Percentiles rank a stretch among this genome's conserved stretches.
Evolutionary conservation across 495 filamentous ascomycete species (phyloP).

Genomic region (Cercophora newfieldiana): DNA sequence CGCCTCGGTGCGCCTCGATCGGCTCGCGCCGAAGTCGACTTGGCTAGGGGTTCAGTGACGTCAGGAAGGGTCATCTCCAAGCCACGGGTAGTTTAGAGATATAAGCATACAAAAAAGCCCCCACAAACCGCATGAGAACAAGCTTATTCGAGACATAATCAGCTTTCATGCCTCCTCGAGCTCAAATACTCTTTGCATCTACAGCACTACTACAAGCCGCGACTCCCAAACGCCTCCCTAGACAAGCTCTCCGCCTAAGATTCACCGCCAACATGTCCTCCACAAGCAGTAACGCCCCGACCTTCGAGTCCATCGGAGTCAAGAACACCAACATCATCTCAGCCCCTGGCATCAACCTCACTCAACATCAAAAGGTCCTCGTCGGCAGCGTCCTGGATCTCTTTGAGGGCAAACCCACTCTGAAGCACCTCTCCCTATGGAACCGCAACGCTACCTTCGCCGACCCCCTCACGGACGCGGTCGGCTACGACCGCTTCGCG

Average conservation of each 20-base stretch:
- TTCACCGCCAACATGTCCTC: background rate
- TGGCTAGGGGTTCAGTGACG: background rate
- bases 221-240: background rate
- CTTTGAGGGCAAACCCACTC: slow-evolving; percentile 56
- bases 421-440: slow-evolving; percentile 59
- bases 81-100: background rate
- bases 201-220: background rate
- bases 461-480: slow-evolving; percentile 54
- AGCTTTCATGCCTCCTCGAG: background rate
- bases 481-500: slow-evolving; percentile 49
- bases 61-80: background rate
- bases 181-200: background rate
- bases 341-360: slow-evolving; percentile 47
- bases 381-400: slow-evolving; percentile 60
- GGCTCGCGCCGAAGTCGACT: background rate
- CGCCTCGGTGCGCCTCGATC: background rate
- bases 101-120: background rate
- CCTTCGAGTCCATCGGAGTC: slow-evolving; percentile 33
- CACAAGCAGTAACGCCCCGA: background rate
- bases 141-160: background rate
- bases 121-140: background rate
- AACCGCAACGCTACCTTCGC: slow-evolving; percentile 45
- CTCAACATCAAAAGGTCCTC: slow-evolving; percentile 47
- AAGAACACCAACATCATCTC: slow-evolving; percentile 53
- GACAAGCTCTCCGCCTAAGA: background rate